These are phyloP conservation scores for Cyberlindnera bimundalis DNA, from an alignment of 805 yeast species.

Conservation along the genomic window DNA sequence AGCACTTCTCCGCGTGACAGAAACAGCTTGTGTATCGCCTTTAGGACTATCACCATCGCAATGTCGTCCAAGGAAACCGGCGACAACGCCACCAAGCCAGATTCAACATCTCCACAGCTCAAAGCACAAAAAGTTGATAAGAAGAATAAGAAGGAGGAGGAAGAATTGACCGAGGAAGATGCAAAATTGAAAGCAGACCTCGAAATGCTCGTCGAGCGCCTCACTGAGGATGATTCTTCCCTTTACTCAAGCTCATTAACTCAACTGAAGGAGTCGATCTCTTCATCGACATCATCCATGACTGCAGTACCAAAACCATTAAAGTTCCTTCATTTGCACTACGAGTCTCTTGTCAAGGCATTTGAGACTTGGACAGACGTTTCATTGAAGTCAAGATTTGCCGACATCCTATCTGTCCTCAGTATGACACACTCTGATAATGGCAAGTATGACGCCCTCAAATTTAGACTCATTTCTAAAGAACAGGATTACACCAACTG, in stretches of 20 bases:
- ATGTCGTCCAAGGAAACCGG: constrained; percentile 17
- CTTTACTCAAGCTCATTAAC: constrained; percentile 60
- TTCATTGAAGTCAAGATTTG: constrained; percentile 53
- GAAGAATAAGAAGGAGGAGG: constrained; percentile 43
- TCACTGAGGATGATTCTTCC: constrained; percentile 47
- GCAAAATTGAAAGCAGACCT: constrained; percentile 80
- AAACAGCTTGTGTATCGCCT: no score
- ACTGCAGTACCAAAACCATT: constrained; percentile 99
- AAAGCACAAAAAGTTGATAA: constrained; percentile 15
- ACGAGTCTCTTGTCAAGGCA: constrained; percentile 59
- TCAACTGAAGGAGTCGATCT: constrained; percentile 70
- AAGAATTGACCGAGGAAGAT: constrained; percentile 92
- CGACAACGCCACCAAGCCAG: constrained; percentile 28
- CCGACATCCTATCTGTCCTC: constrained; percentile 87
- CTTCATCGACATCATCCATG: constrained; percentile 96
- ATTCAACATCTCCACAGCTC: constrained; percentile 9
- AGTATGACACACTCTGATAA: constrained; percentile 92
- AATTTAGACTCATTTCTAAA: constrained; percentile 66
- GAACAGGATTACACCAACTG: constrained; percentile 68
- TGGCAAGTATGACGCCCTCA: constrained; percentile 73
- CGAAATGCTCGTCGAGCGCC: constrained; percentile 79
- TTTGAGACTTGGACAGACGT: constrained; percentile 64
- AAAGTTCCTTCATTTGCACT: constrained; percentile 89
- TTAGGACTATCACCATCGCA: no score
- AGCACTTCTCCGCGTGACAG: no score